A percentile compares a stretch with the other conserved stretches of the same genome.
phyloP scores from a whole-genome alignment of 129 eudicot genomes.

The Sambucus nigra region DNA sequence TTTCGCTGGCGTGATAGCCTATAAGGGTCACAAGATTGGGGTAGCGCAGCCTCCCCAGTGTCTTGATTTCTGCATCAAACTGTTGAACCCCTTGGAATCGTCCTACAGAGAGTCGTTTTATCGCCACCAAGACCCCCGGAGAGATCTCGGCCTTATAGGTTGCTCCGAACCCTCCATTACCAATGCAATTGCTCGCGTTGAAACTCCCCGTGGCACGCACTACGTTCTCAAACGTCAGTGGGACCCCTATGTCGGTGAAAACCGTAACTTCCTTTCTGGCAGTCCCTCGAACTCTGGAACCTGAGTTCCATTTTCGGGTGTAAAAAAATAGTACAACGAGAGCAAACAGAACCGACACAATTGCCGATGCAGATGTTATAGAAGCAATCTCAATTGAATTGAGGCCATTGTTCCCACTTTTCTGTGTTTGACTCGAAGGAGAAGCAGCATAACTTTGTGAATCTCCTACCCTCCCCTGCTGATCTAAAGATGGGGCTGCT shows the following conservation, averaged over 20 bases:
- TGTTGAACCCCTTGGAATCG: conserved; percentile 89
- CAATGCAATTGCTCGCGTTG: conserved; percentile 84
- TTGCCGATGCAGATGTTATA: conserved; percentile 65
- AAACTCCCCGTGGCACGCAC: conserved; percentile 69
- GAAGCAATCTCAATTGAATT: conserved; percentile 75
- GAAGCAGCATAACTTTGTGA: conserved; percentile 21
- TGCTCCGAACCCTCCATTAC: conserved; percentile 89
- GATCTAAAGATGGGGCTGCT: conserved; percentile 38
- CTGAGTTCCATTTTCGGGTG: conserved; percentile 68
- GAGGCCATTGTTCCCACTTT: conserved; percentile 17
- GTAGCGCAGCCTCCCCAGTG: conserved; percentile 78
- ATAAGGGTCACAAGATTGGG: conserved; percentile 81
- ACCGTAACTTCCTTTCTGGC: conserved; percentile 60
- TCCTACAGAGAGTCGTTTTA: conserved; percentile 70
- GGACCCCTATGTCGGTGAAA: conserved; percentile 68
- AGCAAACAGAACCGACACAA: conserved; percentile 60
- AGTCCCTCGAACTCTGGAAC: conserved; percentile 43
- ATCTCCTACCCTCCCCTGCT: conserved; percentile 24
- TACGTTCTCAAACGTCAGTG: conserved; percentile 66
- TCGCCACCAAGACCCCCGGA: conserved; percentile 68
- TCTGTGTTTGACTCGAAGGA: conserved; percentile 4
- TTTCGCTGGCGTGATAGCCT: conserved; percentile 85
- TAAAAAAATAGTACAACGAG: conserved; percentile 64
- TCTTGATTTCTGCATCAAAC: conserved; percentile 79
- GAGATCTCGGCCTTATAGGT: conserved; percentile 84